Conservation (phyloP, 768 basidiomycete species). For the Sarcodon aspratus region DNA sequence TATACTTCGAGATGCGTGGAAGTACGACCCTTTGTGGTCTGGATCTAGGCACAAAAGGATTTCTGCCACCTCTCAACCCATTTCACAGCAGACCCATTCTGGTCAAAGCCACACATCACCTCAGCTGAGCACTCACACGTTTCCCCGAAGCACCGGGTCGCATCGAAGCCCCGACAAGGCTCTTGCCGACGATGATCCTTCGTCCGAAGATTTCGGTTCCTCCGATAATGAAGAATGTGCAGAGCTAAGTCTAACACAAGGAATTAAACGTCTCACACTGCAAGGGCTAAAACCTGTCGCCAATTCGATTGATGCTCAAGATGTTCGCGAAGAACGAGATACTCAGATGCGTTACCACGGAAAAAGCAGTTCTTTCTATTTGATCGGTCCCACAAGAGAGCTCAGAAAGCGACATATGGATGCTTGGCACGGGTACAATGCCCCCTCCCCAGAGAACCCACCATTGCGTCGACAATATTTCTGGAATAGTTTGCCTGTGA, state of each 20-base stretch:
- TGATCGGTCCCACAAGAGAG: conserved; percentile 42
- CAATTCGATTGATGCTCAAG: conserved; percentile 12
- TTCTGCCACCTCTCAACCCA: too few relatives aligned
- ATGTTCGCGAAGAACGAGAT: conserved; percentile 12
- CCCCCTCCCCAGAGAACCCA: conserved; percentile 9
- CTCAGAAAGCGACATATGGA: conserved; percentile 40
- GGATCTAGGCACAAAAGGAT: too few relatives aligned
- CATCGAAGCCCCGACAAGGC: too few relatives aligned
- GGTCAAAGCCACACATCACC: too few relatives aligned
- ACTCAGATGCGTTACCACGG: conserved; percentile 48
- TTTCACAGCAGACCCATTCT: too few relatives aligned
- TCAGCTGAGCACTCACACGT: too few relatives aligned
- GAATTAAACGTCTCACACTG: conserved; percentile 24
- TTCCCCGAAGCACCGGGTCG: too few relatives aligned
- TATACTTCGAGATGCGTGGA: conserved; percentile 59
- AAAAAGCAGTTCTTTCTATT: conserved; percentile 43
- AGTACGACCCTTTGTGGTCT: conserved; percentile 1
- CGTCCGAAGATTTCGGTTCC: conserved; percentile 8
- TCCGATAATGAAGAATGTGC: conserved; percentile 26
- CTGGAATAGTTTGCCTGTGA: conserved; percentile 48
- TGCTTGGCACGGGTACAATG: conserved; percentile 12
- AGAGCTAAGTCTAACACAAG: conserved; percentile 27
- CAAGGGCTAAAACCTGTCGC: conserved; percentile 26
- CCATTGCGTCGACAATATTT: conserved; percentile 32
- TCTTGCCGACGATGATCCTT: too few relatives aligned